Base-by-base conservation (phyloP, 192 early-diverging fungal genomes). In the Dimargaris cristalligena region DNA sequence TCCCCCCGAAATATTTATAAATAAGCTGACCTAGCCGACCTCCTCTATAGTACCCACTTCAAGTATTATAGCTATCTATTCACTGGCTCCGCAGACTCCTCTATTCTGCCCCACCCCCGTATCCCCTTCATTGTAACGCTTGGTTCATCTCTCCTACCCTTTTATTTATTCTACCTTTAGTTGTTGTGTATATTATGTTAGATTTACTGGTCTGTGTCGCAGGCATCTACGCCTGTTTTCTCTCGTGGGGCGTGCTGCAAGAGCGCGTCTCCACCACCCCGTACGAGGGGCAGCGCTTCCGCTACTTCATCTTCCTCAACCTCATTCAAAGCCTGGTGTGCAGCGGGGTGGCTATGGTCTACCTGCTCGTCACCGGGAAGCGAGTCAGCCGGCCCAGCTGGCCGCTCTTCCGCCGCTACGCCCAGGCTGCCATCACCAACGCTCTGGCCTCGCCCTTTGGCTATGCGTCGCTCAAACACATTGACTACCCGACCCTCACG, bases 401-500 rank as follows among this genome's bases (percentile, higher is more conserved):
- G 22, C 41, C 60, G 9, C 61, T 87, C 1, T 35, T 77, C 31
- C 52, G 70, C 38, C 78, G 83, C 58, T 92, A 91, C 62, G 64
- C 85, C 31, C 85, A 86, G 58, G 80, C 92, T 18, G 78, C 92
- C 10, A 60, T 94, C 14, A 67, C 89, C 47, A 77, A 71, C 57
- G 86, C 85, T 23, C 67, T 79, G 8, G 90, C 84, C 8, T 84
- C 90, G 4, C 90, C 85, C 6, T 96, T 99, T 67, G 92, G 92
- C 6, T 99, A 95, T 76, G 87, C 85, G 31, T 78, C 92, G 34
- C 71, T 99, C 44, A 81, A 84, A 41, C 88, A 95, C 66, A 89
- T 99, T 60, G 92, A 99, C 72, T 99, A 95, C 68, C 93, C 92
- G 30, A 96, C 95, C 11, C 82, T 95, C 80, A 93, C 96, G 44